These are phyloP conservation scores for Mortierella sp. DNA, from an alignment of 371 early-diverging fungal genomes.

Conservation along the genomic window DNA sequence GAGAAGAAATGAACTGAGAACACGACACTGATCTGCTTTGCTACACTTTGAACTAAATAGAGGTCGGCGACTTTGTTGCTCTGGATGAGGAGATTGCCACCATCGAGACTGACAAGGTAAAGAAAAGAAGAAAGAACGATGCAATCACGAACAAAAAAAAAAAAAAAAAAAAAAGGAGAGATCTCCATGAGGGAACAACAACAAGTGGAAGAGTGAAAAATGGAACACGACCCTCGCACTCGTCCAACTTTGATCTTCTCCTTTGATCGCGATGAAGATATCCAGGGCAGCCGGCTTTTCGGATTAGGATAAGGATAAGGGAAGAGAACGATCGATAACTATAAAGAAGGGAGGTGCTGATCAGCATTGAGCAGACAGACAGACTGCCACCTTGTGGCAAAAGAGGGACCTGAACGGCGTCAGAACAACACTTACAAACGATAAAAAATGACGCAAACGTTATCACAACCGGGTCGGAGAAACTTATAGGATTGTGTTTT, in stretches of 20 bases:
- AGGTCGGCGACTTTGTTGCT: conserved; percentile 95
- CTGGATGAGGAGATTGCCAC: conserved; percentile 97
- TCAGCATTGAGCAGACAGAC: neutral
- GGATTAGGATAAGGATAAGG: neutral
- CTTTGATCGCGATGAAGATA: neutral
- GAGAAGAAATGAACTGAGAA: neutral
- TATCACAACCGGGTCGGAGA: conserved; percentile 11
- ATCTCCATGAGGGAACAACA: conserved; percentile 2
- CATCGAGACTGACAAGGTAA: conserved; percentile 98
- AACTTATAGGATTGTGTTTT: neutral
- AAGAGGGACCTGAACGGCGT: neutral
- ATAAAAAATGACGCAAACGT: neutral
- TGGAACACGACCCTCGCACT: neutral
- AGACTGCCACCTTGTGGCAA: neutral
- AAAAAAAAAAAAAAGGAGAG: neutral
- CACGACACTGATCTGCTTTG: neutral
- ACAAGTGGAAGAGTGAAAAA: neutral
- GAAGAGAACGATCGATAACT: neutral
- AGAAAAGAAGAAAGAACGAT: neutral
- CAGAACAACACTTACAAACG: neutral
- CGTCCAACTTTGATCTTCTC: neutral
- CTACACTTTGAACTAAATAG: conserved; percentile 61
- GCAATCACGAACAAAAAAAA: neutral
- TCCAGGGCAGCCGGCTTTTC: neutral
- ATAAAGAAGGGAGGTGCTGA: neutral